These are phyloP conservation scores for Lasiodiplodia sp. DNA, from an alignment of 2,329 filamentous ascomycete species.

Conservation along the genomic window DNA sequence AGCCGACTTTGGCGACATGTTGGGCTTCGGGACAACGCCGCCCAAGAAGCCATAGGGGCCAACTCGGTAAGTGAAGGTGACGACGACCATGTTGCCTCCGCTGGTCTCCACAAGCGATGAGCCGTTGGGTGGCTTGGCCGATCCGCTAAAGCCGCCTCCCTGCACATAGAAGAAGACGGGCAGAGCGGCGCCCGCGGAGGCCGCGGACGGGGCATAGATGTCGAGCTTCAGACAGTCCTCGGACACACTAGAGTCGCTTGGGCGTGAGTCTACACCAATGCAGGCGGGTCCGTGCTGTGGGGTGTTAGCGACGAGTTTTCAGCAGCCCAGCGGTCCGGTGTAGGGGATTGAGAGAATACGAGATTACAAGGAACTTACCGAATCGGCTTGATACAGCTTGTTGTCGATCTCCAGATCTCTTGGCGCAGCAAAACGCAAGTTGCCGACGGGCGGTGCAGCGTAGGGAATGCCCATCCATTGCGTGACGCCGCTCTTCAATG, in stretches of 20 bases:
- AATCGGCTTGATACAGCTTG: conserved; percentile 22
- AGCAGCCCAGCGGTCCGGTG: not conserved
- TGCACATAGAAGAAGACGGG: conserved; percentile 52
- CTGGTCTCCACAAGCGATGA: conserved; percentile 43
- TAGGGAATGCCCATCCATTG: conserved; percentile 80
- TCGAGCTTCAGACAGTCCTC: conserved; percentile 52
- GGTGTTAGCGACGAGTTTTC: not conserved
- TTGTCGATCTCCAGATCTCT: conserved; percentile 53
- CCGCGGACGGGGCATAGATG: conserved; percentile 46
- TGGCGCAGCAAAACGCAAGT: conserved; percentile 70
- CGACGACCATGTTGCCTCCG: conserved; percentile 43
- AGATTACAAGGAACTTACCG: conserved; percentile 2
- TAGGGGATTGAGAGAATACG: not conserved
- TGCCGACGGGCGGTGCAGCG: conserved; percentile 70
- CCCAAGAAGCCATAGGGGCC: conserved; percentile 50
- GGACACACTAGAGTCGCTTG: conserved; percentile 32
- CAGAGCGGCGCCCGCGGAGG: conserved; percentile 42
- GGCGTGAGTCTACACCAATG: conserved; percentile 19
- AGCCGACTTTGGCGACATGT: conserved; percentile 7
- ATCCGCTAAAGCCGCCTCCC: conserved; percentile 48
- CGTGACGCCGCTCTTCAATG: conserved; percentile 63
- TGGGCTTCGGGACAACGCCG: conserved; percentile 38
- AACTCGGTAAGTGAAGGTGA: conserved; percentile 52
- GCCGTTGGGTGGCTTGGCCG: conserved; percentile 47
- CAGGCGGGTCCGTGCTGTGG: conserved; percentile 24